Evolutionary conservation across 768 basidiomycete species (phyloP).

Genomic region (Holtermanniella nyarrowii): DNA sequence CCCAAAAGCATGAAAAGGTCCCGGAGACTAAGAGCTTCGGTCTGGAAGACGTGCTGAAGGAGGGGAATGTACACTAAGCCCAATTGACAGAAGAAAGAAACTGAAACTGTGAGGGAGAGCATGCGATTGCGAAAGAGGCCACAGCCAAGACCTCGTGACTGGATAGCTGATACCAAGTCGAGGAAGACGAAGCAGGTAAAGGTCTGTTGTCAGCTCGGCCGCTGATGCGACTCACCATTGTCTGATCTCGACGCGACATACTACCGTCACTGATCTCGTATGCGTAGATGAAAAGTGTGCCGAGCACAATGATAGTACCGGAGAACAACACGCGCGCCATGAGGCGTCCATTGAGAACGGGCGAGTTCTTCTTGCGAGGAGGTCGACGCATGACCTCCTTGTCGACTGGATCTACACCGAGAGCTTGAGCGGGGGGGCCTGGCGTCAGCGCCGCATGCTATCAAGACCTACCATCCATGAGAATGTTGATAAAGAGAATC

Average conservation of each 20-base stretch:
- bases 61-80: slow-evolving; percentile 79
- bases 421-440: slow-evolving; percentile 89
- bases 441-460: slow-evolving; percentile 4
- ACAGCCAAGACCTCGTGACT: slow-evolving; percentile 85
- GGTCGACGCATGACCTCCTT: slow-evolving; percentile 83
- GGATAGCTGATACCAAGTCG: slow-evolving; percentile 86
- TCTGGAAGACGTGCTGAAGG: slow-evolving; percentile 89
- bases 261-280: slow-evolving; percentile 72
- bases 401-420: slow-evolving; percentile 94
- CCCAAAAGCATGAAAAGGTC: slow-evolving; percentile 64
- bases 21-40: slow-evolving; percentile 58
- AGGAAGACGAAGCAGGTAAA: slow-evolving; percentile 96
- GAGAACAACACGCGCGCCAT: slow-evolving; percentile 80
- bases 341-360: slow-evolving; percentile 66
- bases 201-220: slow-evolving; percentile 49
- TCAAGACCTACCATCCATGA: slow-evolving; percentile 73
- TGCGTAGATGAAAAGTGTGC: slow-evolving; percentile 76
- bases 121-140: slow-evolving; percentile 68
- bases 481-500: slow-evolving; percentile 96
- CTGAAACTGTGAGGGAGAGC: slow-evolving; percentile 75
- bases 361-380: slow-evolving; percentile 83
- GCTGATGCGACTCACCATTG: slow-evolving; percentile 60
- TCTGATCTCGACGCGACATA: slow-evolving; percentile 80
- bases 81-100: slow-evolving; percentile 76
- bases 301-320: slow-evolving; percentile 79